Evolutionary conservation across 768 basidiomycete genomes (phyloP).

Genomic region (Agaricus subrufescens): DNA sequence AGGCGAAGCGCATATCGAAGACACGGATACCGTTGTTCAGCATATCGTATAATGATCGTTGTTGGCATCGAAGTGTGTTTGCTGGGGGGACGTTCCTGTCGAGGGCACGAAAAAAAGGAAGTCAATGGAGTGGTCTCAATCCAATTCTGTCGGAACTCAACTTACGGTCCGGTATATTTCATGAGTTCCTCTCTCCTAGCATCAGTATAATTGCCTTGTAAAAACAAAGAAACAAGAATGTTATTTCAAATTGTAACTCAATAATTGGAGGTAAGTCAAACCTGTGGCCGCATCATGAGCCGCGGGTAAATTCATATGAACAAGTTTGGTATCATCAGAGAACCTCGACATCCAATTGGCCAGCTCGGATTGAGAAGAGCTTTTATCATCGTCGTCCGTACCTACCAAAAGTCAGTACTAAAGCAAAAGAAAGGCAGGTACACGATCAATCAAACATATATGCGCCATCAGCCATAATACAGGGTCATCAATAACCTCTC

Average conservation of each 20-base stretch:
- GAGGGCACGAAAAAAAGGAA: not conserved
- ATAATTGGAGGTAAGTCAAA: conserved; percentile 12
- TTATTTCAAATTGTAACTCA: not conserved
- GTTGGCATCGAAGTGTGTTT: conserved; percentile 35
- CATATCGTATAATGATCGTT: conserved; percentile 40
- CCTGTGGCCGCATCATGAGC: conserved; percentile 48
- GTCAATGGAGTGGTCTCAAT: not conserved
- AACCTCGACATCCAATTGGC: conserved; percentile 44
- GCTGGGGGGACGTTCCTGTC: conserved; percentile 27
- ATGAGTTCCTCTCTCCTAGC: conserved; percentile 34
- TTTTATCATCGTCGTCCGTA: conserved; percentile 30
- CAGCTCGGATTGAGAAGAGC: conserved; percentile 26
- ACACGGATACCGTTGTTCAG: conserved; percentile 46
- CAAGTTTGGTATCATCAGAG: conserved; percentile 35
- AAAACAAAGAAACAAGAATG: not conserved
- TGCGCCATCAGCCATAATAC: too few species aligned
- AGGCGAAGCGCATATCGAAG: conserved; percentile 43
- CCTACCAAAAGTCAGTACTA: conserved; percentile 16
- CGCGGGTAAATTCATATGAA: conserved; percentile 49
- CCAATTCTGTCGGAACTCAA: not conserved
- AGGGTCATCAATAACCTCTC: too few species aligned
- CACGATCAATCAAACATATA: too few species aligned
- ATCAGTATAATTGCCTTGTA: conserved; percentile 39
- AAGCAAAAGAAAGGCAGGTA: too few species aligned
- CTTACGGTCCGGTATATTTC: conserved; percentile 41